Base-by-base conservation (phyloP, 1,284 basidiomycete genomes). In the Apiotrichum akiyoshidainum region DNA sequence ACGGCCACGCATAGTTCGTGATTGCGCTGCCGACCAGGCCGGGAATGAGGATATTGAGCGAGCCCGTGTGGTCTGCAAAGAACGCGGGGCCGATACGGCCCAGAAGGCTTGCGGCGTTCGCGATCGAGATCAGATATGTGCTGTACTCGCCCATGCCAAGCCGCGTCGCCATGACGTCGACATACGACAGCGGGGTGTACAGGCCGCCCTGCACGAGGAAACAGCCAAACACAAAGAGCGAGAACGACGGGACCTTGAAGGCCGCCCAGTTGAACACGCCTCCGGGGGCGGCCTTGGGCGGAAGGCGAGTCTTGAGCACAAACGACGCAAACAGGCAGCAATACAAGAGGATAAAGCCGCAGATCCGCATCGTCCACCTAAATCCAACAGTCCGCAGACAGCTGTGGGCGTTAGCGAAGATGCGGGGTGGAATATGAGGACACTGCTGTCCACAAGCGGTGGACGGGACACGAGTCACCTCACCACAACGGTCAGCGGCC, bases 371-470 rank as follows among this genome's bases (percentile, higher is more conserved):
- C 10, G 67, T 66, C 69, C 69, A 66, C 17, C 33, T 41, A 47
- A 66, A 66, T 7, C 65, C 61, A 35, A 61, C 40, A 7, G n/a
- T 21, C 13, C 34, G 22, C 31, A 61, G 41, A 46, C 61, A 56
- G 56, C 51, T 58, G 42, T 39, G 57, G 7, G 16, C 33, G 41
- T 42, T 41, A 66, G 79, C 82, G 81, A 26, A 11, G 37, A 37
- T 37, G 10, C 83, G 75, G 3, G 57, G 52, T 1, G 75, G 73
- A 52, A 31, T 3, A 7, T 3, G 26, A 31, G 26, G 26, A 31
- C 26, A 31, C 26, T 31, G 26, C 26, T 31, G 26, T 31, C 7
- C n/a, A n/a, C n/a, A n/a, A n/a, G n/a, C n/a, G n/a, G 26, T 31
- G 26, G 26, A 31, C 26, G 3, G 7, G 26, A 31, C 26, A 31